These are phyloP conservation scores for Phytopythium aichiense DNA, from an alignment of 352 stramenopile species.

Conservation along the genomic window DNA sequence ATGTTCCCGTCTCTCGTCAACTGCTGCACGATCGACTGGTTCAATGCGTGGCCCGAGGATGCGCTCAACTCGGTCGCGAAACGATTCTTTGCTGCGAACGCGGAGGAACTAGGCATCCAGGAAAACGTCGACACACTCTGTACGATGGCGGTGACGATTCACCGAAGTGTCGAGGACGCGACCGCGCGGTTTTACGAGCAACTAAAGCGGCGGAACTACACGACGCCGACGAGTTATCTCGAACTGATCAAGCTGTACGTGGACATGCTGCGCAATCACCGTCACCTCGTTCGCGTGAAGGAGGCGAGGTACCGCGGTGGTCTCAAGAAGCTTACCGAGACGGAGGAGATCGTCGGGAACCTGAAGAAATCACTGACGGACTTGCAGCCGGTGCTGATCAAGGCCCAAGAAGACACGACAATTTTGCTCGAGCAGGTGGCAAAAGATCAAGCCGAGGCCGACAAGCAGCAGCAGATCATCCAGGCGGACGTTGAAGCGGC, in stretches of 20 bases:
- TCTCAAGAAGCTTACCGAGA: constrained; percentile 92
- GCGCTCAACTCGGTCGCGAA: constrained; percentile 90
- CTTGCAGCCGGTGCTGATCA: constrained; percentile 88
- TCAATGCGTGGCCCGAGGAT: constrained; percentile 94
- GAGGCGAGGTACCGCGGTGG: constrained; percentile 79
- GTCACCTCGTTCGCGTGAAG: constrained; percentile 78
- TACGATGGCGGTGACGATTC: constrained; percentile 92
- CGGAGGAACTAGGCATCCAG: constrained; percentile 87
- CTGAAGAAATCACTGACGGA: constrained; percentile 90
- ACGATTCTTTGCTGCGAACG: constrained; percentile 82
- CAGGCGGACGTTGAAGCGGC: constrained; percentile 89
- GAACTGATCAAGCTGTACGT: constrained; percentile 95
- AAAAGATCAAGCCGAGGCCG: constrained; percentile 89
- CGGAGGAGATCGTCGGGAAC: constrained; percentile 90
- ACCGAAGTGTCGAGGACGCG: constrained; percentile 88
- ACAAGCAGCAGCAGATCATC: constrained; percentile 89
- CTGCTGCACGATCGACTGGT: constrained; percentile 96
- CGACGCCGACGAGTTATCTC: constrained; percentile 94
- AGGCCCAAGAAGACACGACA: constrained; percentile 87
- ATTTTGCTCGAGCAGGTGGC: constrained; percentile 84
- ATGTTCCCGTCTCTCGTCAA: constrained; percentile 95
- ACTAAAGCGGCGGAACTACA: constrained; percentile 91
- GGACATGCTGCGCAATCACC: constrained; percentile 86
- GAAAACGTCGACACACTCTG: constrained; percentile 87
- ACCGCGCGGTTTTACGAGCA: constrained; percentile 76